Base-by-base conservation (phyloP, 352 stramenopile species). In the Saprolegnia diclina region DNA sequence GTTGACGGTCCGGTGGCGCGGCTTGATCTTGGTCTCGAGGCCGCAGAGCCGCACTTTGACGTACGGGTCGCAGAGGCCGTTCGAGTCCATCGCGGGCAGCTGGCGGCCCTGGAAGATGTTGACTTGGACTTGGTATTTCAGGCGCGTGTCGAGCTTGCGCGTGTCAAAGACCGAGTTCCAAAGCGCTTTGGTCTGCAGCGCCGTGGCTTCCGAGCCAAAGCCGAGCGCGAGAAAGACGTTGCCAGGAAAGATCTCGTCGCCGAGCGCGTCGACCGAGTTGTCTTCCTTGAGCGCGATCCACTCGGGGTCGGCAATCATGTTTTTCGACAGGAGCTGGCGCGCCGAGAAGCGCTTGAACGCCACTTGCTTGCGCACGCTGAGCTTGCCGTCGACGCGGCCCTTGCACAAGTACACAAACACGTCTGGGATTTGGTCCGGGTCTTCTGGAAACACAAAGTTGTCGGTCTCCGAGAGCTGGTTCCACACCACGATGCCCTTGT, bases 341-440 rank as follows among this genome's bases (percentile, higher is more conserved):
- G 87, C 85, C 6, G 73, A 82, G 74, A 89, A 91, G 18, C 89
- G 87, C 29, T 79, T 79, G 71, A 84, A 96, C 46, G 81, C 94
- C n/a, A 96, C 72, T 0, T 75, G 72, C 19, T 78, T 79, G 0
- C 81, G 74, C 6, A 71, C 79, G 18, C 42, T 48, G 11, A 48
- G 42, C 24, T 84, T 78, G 14, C 80, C 79, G 50, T 91, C 82
- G 13, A 48, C 42, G 7, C 42, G 42, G 53, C 83, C 81, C 48
- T 76, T 77, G 71, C 82, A 88, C 32, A 96, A 61, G 61, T 96
- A 92, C 65, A 96, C 68, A 59, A 96, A 95, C 54, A 95, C 80
- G 48, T 96, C 87, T 5, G 88, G 88, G 11, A 96, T 81, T 69
- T 94, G 82, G 0, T 73, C 75, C 9, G 89, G 42, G 21, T 90